Evolutionary conservation across 306 rosid species (phyloP).

Genomic region (Sindora glabra): DNA sequence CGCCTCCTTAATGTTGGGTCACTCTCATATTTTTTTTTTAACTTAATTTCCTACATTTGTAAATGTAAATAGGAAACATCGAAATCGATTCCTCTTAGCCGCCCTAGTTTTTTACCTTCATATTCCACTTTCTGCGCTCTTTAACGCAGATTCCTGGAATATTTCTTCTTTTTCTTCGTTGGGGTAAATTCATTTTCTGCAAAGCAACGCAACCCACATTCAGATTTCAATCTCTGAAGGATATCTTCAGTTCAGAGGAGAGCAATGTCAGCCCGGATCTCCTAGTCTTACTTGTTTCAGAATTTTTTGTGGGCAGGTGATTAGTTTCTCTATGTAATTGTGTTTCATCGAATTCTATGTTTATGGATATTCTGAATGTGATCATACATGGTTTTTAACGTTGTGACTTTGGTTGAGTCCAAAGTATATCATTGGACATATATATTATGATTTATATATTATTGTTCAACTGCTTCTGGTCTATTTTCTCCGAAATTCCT

Average conservation of each 20-base stretch:
- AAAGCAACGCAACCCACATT: conserved; percentile 21
- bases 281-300: background rate
- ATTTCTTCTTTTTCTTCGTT: background rate
- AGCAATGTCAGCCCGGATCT: background rate
- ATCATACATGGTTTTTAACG: background rate
- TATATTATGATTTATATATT: background rate
- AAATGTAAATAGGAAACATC: too few relatives aligned
- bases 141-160: background rate
- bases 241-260: background rate
- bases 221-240: background rate
- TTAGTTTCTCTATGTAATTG: background rate
- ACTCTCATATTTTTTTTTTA: background rate
- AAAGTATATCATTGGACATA: background rate
- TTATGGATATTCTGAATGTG: conserved; percentile 1
- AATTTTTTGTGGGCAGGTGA: background rate
- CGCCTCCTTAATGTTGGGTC: background rate
- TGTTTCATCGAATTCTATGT: conserved; percentile 13
- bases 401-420: background rate
- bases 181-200: conserved; percentile 8
- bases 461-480: background rate
- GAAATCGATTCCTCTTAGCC: background rate
- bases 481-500: background rate
- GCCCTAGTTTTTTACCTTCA: too few relatives aligned
- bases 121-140: background rate
- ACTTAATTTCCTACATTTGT: too few relatives aligned